Base-by-base conservation (phyloP, 1,139 yeast species). In the Protomyces gravidus region DNA sequence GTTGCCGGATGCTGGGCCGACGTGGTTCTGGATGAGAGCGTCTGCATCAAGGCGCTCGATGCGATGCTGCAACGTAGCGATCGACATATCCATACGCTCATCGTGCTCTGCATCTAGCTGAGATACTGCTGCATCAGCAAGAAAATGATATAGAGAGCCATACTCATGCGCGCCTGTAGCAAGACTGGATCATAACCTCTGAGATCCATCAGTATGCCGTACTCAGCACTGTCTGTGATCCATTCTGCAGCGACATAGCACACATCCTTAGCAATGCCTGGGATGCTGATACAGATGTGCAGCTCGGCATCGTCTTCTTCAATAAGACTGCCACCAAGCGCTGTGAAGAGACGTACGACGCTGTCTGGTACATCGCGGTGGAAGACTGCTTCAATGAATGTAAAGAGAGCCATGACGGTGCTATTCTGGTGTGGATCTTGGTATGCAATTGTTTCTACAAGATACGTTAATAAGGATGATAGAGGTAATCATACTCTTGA, bases 201-300 rank as follows among this genome's bases (percentile, higher is more conserved):
- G 3, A 36, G 42, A 13, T 36, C 17, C 21, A 36, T 6, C 21
- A 36, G 21, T 4, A 36, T 13, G 9, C 23, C 42, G 17, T 15
- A 4, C 4, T 15, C 42, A n/a, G 42, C 42, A 23, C 42, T 15
- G 7, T 36, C 42, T n/a, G 17, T 13, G 19, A 36, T n/a, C 42
- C 42, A 36, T 15, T 36, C 42, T 36, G 42, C 42, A 17, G 42
- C 42, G 42, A 36, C 42, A 23, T 9, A 36, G 42, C 42, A 36
- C 5, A 17, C 19, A 17, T 36, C 42, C 42, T 5, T 2, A 4
- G 5, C 23, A 13, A 2, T 28, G 32, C 7, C 13, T 17, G 42
- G 42, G 11, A 23, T 15, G 19, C 42, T 36, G 42, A 36, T 36
- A 11, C 42, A 36, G 9, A 36, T 17, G 17, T 15, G 21, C 42